These are phyloP conservation scores for Leccinellum rugosiceps DNA, from an alignment of 768 basidiomycete genomes.

Conservation along the genomic window DNA sequence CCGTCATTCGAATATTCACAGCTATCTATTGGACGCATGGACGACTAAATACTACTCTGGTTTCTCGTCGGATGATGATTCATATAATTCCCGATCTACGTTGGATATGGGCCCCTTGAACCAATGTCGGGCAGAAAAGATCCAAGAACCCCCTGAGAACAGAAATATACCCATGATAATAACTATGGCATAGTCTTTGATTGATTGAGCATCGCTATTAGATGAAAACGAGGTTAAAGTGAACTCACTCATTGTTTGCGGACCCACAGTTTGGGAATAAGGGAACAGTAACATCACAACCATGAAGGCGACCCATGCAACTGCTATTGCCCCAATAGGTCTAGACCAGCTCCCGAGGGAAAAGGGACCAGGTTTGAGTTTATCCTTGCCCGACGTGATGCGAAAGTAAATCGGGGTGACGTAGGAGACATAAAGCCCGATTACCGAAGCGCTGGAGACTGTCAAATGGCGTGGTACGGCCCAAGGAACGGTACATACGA, in stretches of 20 bases:
- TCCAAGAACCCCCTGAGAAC: constrained; percentile 32
- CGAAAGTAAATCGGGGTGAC: constrained; percentile 36
- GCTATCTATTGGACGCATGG: background rate
- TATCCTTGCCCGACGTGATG: constrained; percentile 33
- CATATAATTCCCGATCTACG: constrained; percentile 10
- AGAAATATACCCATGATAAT: constrained; percentile 32
- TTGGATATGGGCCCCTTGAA: constrained; percentile 35
- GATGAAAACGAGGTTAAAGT: background rate
- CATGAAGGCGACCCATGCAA: constrained; percentile 35
- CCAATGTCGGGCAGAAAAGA: constrained; percentile 34
- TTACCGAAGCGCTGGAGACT: constrained; percentile 27
- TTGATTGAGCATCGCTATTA: background rate
- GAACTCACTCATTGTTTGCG: constrained; percentile 35
- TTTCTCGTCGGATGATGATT: background rate
- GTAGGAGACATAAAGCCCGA: constrained; percentile 38
- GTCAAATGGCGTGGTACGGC: background rate
- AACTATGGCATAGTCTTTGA: constrained; percentile 24
- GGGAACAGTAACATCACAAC: constrained; percentile 35
- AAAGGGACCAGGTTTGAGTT: constrained; percentile 35
- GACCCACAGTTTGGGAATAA: constrained; percentile 13
- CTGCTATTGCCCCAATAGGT: constrained; percentile 28
- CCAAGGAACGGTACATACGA: constrained; percentile 23
- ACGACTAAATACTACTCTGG: background rate
- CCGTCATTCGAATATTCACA: background rate
- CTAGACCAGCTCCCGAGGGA: constrained; percentile 30